phyloP scores from a whole-genome alignment of 495 filamentous ascomycete species.

The Penicillium pancosmium region DNA sequence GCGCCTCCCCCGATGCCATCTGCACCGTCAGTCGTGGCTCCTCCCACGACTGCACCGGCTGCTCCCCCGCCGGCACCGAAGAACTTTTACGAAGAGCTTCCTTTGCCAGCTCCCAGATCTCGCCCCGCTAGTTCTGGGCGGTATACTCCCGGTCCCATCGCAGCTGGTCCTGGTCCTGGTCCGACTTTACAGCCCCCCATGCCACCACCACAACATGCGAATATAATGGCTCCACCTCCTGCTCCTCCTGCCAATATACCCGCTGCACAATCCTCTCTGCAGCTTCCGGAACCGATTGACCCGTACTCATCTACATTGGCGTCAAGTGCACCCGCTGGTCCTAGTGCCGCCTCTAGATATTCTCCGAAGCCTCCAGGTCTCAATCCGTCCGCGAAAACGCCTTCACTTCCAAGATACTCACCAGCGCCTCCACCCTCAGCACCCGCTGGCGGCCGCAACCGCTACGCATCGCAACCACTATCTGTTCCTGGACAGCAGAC shows the following conservation, averaged over 20 bases:
- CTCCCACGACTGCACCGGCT: conserved; percentile 37
- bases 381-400: conserved; percentile 35
- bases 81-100: conserved; percentile 93
- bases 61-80: conserved; percentile 33
- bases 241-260: conserved; percentile 1
- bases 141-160: conserved; percentile 52
- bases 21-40: conserved; percentile 26
- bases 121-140: conserved; percentile 48
- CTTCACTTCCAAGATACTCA: conserved; percentile 42
- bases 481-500: conserved; percentile 42
- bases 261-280: conserved; percentile 39
- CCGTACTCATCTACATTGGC: conserved; percentile 58
- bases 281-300: conserved; percentile 60
- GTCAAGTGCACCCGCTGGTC: conserved; percentile 41
- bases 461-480: conserved; percentile 54
- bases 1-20: conserved; percentile 35
- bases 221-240: conserved; percentile 8
- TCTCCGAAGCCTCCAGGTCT: conserved; percentile 40
- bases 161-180: conserved; percentile 22
- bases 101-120: conserved; percentile 60
- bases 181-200: conserved; percentile 9
- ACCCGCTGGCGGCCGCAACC: conserved; percentile 41
- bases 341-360: conserved; percentile 43
- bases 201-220: conserved; percentile 14
- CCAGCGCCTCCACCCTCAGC: conserved; percentile 41